Evolutionary conservation across 768 basidiomycete genomes (phyloP).

Genomic region (Fistulinella prunicolor): DNA sequence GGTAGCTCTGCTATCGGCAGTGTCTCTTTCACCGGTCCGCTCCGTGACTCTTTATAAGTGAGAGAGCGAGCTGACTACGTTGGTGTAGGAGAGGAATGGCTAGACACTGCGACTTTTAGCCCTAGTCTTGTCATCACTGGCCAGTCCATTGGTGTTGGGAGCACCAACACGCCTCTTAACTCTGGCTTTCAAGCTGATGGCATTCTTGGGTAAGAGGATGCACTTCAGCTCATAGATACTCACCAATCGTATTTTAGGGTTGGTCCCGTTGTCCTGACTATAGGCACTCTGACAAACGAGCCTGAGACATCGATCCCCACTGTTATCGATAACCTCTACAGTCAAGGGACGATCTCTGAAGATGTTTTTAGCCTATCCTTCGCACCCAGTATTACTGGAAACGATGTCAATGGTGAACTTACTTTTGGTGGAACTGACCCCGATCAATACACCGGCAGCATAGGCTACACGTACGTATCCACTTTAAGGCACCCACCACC

Average conservation of each 20-base stretch:
- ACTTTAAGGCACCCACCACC: too few relatives aligned
- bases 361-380: slow-evolving; percentile 51
- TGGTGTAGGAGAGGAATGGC: slow-evolving; percentile 41
- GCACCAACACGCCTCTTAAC: slow-evolving; percentile 38
- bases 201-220: slow-evolving; percentile 53
- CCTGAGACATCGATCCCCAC: slow-evolving; percentile 40
- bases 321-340: slow-evolving; percentile 53
- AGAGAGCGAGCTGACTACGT: slow-evolving; percentile 1
- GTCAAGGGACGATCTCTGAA: slow-evolving; percentile 37
- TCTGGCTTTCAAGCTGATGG: slow-evolving; percentile 55
- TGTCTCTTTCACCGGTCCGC: slow-evolving; percentile 54
- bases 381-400: slow-evolving; percentile 37
- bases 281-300: slow-evolving; percentile 29
- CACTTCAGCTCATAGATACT: not conserved
- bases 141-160: slow-evolving; percentile 68
- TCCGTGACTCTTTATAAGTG: not conserved
- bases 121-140: slow-evolving; percentile 44
- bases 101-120: slow-evolving; percentile 54
- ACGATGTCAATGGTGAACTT: slow-evolving; percentile 46
- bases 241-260: slow-evolving; percentile 38
- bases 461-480: slow-evolving; percentile 41
- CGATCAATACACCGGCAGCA: slow-evolving; percentile 31
- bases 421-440: slow-evolving; percentile 44
- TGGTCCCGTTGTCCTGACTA: slow-evolving; percentile 56
- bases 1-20: slow-evolving; percentile 63